phyloP scores from a whole-genome alignment of 2,329 filamentous ascomycete genomes.

The Colletotrichum tropicicola region DNA sequence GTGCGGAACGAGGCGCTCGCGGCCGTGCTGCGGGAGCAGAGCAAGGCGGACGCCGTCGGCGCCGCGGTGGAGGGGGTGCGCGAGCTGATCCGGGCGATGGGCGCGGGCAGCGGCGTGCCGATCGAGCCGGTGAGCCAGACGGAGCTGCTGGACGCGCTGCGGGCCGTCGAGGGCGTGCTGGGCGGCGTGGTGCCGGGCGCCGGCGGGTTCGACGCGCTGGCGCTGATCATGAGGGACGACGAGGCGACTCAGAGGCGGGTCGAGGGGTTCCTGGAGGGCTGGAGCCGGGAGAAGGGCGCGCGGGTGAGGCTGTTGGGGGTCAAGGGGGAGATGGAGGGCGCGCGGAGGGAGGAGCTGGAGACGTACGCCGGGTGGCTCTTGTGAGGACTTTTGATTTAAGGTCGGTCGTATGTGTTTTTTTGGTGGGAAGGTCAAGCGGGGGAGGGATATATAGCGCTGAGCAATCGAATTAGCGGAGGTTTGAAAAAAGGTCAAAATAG shows the following conservation, averaged over 20 bases:
- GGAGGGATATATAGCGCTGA: too few relatives aligned
- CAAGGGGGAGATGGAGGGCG: slow-evolving; percentile 78
- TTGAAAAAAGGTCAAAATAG: too few relatives aligned
- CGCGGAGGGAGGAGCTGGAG: slow-evolving; percentile 53
- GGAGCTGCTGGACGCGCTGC: slow-evolving; percentile 80
- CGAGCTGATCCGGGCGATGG: slow-evolving; percentile 80
- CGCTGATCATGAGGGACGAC: slow-evolving; percentile 80
- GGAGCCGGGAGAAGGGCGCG: slow-evolving; percentile 67
- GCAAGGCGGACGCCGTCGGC: slow-evolving; percentile 51
- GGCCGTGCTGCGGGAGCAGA: slow-evolving; percentile 65
- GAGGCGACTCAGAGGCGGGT: slow-evolving; percentile 69
- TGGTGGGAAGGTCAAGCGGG: too few relatives aligned
- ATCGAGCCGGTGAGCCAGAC: slow-evolving; percentile 92
- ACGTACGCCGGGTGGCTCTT: slow-evolving; percentile 55
- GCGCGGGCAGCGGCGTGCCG: slow-evolving; percentile 76
- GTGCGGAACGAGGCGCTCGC: slow-evolving; percentile 77
- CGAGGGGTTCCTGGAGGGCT: slow-evolving; percentile 69
- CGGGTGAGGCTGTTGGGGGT: slow-evolving; percentile 76
- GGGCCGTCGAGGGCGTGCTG: slow-evolving; percentile 78
- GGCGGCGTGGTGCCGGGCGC: slow-evolving; percentile 95
- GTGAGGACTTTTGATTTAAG: too few relatives aligned
- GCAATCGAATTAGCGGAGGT: too few relatives aligned
- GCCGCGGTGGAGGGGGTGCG: slow-evolving; percentile 60
- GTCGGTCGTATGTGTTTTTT: too few relatives aligned
- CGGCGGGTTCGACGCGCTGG: slow-evolving; percentile 91